A percentile compares a stretch with the other conserved stretches of the same genome.
Conservation (phyloP, 2,329 filamentous ascomycete genomes). For the Ceratocystis ficicola region DNA sequence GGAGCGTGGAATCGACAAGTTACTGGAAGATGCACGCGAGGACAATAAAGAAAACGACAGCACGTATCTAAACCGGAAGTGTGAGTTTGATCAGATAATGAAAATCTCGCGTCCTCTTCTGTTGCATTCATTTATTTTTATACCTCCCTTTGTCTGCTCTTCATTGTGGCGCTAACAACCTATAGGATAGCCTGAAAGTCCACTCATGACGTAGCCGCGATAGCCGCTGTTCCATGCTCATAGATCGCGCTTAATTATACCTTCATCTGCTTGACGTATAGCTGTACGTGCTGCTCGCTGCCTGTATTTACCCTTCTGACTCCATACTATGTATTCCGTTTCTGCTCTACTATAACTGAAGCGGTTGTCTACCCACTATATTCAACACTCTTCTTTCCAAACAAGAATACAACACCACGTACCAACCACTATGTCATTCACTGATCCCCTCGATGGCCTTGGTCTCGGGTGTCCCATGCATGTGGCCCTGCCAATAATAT, state of each 20-base stretch:
- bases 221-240: too few species aligned
- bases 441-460: background rate
- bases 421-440: background rate
- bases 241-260: too few species aligned
- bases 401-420: background rate
- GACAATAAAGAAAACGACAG: conserved; percentile 78
- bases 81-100: conserved; percentile 25
- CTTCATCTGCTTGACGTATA: too few species aligned
- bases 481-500: background rate
- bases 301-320: too few species aligned
- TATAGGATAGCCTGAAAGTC: too few species aligned
- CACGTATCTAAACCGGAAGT: conserved; percentile 34
- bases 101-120: background rate
- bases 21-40: conserved; percentile 81
- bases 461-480: background rate
- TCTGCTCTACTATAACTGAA: too few species aligned
- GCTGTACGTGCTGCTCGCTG: too few species aligned
- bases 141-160: background rate
- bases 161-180: background rate
- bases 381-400: too few species aligned
- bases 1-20: conserved; percentile 79
- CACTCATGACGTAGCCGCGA: too few species aligned
- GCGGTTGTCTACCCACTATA: too few species aligned
- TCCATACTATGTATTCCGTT: too few species aligned
- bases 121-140: too few species aligned